phyloP scores from a whole-genome alignment of 139 green algal species.

The Picochlorum sp. region DNA sequence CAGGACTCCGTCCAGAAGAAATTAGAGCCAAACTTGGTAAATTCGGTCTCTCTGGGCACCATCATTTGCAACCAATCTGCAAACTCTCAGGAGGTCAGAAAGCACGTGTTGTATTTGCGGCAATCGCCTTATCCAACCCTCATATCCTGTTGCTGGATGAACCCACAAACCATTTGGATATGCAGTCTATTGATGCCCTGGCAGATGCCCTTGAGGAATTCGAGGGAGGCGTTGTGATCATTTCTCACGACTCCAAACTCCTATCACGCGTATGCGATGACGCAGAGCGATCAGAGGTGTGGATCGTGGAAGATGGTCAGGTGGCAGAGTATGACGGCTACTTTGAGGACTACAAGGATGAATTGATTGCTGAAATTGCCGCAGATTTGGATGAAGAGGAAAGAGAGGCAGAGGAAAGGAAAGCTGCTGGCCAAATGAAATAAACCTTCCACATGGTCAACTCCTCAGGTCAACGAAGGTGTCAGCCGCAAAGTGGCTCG shows the following conservation, averaged over 20 bases:
- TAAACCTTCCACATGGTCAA: too few relatives aligned
- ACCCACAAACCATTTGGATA: slow-evolving; percentile 99
- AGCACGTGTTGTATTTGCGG: slow-evolving; percentile 94
- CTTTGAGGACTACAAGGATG: slow-evolving; percentile 72
- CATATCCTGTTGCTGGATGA: slow-evolving; percentile 92
- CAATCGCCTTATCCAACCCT: slow-evolving; percentile 74
- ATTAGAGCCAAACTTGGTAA: slow-evolving; percentile 77
- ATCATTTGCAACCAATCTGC: slow-evolving; percentile 93
- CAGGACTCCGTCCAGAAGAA: slow-evolving; percentile 73
- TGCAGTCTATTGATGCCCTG: slow-evolving; percentile 95
- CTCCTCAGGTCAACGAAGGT: too few relatives aligned
- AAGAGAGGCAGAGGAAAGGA: background rate
- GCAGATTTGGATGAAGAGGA: slow-evolving; percentile 87
- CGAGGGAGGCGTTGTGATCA: slow-evolving; percentile 92
- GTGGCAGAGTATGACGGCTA: slow-evolving; percentile 79
- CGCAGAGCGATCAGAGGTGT: slow-evolving; percentile 75
- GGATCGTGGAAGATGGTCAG: slow-evolving; percentile 93
- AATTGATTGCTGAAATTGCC: slow-evolving; percentile 90
- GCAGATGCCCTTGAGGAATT: slow-evolving; percentile 89
- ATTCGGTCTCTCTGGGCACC: slow-evolving; percentile 91
- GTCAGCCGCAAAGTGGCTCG: too few relatives aligned
- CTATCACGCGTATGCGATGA: slow-evolving; percentile 86
- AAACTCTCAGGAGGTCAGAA: slow-evolving; percentile 97
- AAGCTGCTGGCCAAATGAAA: background rate
- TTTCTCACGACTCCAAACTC: slow-evolving; percentile 94